Conservation (phyloP, 2,329 filamentous ascomycete genomes). For the Nigrospora oryzae region DNA sequence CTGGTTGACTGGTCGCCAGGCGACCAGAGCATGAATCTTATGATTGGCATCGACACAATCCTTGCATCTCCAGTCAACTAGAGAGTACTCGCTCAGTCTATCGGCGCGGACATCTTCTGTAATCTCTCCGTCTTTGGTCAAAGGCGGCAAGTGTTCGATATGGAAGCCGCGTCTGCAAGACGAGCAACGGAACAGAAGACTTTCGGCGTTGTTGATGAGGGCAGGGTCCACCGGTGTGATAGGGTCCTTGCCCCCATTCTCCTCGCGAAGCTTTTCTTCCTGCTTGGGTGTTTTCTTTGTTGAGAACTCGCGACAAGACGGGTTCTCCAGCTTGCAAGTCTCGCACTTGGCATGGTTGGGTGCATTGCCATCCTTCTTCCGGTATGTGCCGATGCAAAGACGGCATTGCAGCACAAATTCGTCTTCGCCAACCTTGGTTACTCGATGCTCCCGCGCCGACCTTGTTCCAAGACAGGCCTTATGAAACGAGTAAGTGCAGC, state of each 20-base stretch:
- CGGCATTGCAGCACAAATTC: constrained; percentile 86
- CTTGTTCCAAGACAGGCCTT: constrained; percentile 72
- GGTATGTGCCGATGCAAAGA: constrained; percentile 64
- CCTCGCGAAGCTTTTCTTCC: constrained; percentile 73
- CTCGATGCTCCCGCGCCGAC: constrained; percentile 70
- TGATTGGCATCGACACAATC: constrained; percentile 58
- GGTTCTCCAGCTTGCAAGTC: constrained; percentile 55
- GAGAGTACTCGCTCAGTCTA: constrained; percentile 63
- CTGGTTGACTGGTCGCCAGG: constrained; percentile 69
- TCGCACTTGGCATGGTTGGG: constrained; percentile 68
- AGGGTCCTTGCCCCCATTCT: constrained; percentile 74
- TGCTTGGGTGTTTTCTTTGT: constrained; percentile 63
- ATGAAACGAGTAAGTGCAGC: constrained; percentile 79
- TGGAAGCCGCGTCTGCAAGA: constrained; percentile 75
- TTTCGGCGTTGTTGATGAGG: constrained; percentile 66
- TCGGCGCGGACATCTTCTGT: constrained; percentile 45
- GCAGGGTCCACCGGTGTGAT: constrained; percentile 52
- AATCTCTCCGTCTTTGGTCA: constrained; percentile 24
- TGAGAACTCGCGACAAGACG: constrained; percentile 68
- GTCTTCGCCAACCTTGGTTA: constrained; percentile 72
- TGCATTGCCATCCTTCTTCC: constrained; percentile 59
- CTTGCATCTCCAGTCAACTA: constrained; percentile 66
- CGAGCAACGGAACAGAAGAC: constrained; percentile 76
- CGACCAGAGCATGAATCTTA: constrained; percentile 72
- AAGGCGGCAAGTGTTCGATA: constrained; percentile 66